Evolutionary conservation across 2,329 filamentous ascomycete species (phyloP), one percentile per base, ranked within the genome.

Genomic region (Penicillium occitanis): DNA sequence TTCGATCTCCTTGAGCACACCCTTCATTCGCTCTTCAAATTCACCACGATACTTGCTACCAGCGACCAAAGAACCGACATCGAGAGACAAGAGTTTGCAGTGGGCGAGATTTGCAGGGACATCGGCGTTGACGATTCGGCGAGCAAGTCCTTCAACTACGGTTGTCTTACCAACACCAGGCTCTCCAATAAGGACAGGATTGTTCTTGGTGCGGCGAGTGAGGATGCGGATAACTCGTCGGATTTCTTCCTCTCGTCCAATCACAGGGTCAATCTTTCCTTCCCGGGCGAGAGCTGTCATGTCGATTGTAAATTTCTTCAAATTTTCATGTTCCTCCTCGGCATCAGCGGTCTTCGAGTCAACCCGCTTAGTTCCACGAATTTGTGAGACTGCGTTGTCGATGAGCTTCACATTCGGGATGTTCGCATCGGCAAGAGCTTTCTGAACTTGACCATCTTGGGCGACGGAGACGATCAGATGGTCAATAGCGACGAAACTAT

Each of bases 1-100:
- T 71, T 93, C 87, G 67, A 99, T 97, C 81, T 99, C 95, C 79
- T 98, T 99, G 73, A 99, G 80, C 5, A 99, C 95, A 64, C 94
- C 93, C 86, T 99, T 99, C 93, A 99, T 98, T 72, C 95, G 88
- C 84, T 99, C 95, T 78, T 99, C 95, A 67, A 99, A 99, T 78
- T 99, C 95, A 82, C 95, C 95, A 60, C 95, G 90, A 83, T 96
- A 99, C 82, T 99, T 99, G 87, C 93, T 97, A 71, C 95, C 95
- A 66, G 95, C 95, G 69, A 99, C 94, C 66, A 99, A 84, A 28
- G 94, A 91, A 73, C 95, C 95, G 58, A 99, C 94, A 74, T 99
- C 95, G 55, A 99, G 88, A 3, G 95, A 97, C 65, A 99, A 88
- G 67, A 99, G 85, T 78, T 91, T 95, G 86, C 95, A 99, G 67